Evolutionary conservation across 208 protist genomes (phyloP).

Genomic region (Trypanosoma vivax): DNA sequence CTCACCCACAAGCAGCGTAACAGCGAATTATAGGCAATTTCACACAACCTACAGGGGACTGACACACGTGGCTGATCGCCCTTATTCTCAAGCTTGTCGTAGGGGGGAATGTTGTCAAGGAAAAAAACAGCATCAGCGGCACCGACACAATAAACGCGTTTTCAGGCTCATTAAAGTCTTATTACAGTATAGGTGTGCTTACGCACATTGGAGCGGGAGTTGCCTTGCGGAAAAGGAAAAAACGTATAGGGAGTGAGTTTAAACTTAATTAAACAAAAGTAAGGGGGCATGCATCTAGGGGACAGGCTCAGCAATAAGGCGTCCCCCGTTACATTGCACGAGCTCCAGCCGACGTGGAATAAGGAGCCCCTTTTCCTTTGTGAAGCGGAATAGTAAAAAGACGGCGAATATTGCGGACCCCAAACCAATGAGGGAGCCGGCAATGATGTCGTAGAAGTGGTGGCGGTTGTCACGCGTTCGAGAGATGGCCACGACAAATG

Average conservation of each 20-base stretch:
- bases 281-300: not conserved
- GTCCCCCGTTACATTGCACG: not conserved
- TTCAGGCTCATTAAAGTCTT: no score
- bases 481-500: slow-evolving; percentile 24
- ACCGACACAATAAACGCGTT: no score
- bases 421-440: slow-evolving; percentile 24
- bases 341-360: slow-evolving; percentile 7
- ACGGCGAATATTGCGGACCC: slow-evolving; percentile 30
- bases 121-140: no score
- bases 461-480: slow-evolving; percentile 39
- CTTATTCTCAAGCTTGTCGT: no score
- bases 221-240: not conserved
- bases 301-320: not conserved
- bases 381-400: slow-evolving; percentile 8
- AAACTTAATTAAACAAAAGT: not conserved
- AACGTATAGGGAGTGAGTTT: not conserved
- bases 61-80: no score
- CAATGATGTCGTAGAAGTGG: slow-evolving; percentile 38
- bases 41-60: no score
- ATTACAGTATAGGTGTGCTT: no score
- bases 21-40: no score
- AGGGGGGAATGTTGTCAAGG: no score
- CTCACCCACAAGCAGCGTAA: no score
- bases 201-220: no score
- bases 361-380: not conserved